A percentile compares a stretch with the other conserved stretches of the same genome.
phyloP scores from a whole-genome alignment of 352 stramenopile species.

The Pythium aristosporum region DNA sequence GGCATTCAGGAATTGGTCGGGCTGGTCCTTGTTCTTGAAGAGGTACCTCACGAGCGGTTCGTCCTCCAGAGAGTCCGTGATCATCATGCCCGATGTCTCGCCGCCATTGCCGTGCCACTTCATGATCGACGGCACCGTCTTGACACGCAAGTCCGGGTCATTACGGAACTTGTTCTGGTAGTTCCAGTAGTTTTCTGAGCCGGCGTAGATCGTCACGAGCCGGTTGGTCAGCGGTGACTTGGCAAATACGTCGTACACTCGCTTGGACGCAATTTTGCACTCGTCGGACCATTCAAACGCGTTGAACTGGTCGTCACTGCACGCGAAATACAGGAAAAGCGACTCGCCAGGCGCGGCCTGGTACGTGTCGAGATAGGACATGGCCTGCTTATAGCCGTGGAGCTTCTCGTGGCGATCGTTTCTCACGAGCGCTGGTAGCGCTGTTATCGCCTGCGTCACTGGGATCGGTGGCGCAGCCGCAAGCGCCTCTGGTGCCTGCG shows the following conservation, averaged over 20 bases:
- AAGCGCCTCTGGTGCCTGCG: not conserved
- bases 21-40: constrained; percentile 55
- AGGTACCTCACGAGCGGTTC: constrained; percentile 61
- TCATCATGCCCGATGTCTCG: constrained; percentile 55
- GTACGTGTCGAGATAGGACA: constrained; percentile 50
- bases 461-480: not conserved
- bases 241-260: constrained; percentile 53
- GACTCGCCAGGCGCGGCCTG: constrained; percentile 29
- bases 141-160: constrained; percentile 60
- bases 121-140: constrained; percentile 60
- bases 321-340: constrained; percentile 74
- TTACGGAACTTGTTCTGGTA: constrained; percentile 53
- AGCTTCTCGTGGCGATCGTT: constrained; percentile 47
- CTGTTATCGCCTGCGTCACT: not conserved
- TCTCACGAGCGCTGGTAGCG: not conserved
- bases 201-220: constrained; percentile 57
- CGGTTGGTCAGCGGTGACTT: constrained; percentile 53
- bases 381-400: constrained; percentile 46
- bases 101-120: constrained; percentile 53
- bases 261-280: constrained; percentile 42
- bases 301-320: constrained; percentile 44
- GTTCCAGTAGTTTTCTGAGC: constrained; percentile 52
- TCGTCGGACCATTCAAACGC: constrained; percentile 51
- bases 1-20: constrained; percentile 39
- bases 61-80: constrained; percentile 47